phyloP scores from a whole-genome alignment of 2,329 filamentous ascomycete species.

The Colletotrichum euphorbiae region DNA sequence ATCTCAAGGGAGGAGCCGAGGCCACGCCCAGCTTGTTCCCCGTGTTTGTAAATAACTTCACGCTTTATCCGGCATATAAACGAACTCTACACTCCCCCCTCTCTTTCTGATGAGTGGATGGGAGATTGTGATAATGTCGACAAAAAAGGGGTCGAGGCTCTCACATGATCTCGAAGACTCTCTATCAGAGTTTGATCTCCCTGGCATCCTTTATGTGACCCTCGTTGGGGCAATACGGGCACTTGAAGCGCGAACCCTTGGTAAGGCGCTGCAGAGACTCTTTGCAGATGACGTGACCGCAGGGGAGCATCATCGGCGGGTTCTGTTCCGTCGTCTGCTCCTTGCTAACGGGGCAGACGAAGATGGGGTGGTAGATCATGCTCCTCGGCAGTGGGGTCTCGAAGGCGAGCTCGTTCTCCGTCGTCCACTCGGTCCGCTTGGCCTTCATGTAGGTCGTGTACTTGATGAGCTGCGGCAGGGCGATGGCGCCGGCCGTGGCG shows the following conservation, averaged over 20 bases:
- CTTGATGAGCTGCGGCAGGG: slow-evolving; percentile 89
- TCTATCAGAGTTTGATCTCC: slow-evolving; percentile 72
- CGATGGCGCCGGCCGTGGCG: slow-evolving; percentile 91
- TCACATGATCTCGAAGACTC: background rate
- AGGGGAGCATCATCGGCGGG: slow-evolving; percentile 96
- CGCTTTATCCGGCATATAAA: background rate
- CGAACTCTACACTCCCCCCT: slow-evolving; percentile 3
- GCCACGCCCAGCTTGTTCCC: slow-evolving; percentile 20
- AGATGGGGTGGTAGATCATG: slow-evolving; percentile 91
- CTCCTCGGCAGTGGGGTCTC: slow-evolving; percentile 70
- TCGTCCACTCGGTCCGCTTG: slow-evolving; percentile 95
- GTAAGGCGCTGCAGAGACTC: slow-evolving; percentile 84
- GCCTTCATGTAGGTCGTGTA: slow-evolving; percentile 88
- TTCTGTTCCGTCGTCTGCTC: slow-evolving; percentile 94
- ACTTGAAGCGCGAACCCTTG: slow-evolving; percentile 88
- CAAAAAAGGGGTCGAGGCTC: too few relatives aligned
- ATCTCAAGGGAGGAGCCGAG: background rate
- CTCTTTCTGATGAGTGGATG: background rate
- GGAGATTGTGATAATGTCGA: too few relatives aligned
- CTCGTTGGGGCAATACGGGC: slow-evolving; percentile 93
- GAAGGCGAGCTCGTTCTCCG: slow-evolving; percentile 88
- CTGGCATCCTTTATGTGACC: slow-evolving; percentile 81
- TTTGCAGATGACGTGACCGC: slow-evolving; percentile 91
- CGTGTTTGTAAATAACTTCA: slow-evolving; percentile 38
- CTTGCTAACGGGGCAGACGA: slow-evolving; percentile 97